phyloP scores from a whole-genome alignment of 2,329 filamentous ascomycete species.

The Remersonia thermophila region DNA sequence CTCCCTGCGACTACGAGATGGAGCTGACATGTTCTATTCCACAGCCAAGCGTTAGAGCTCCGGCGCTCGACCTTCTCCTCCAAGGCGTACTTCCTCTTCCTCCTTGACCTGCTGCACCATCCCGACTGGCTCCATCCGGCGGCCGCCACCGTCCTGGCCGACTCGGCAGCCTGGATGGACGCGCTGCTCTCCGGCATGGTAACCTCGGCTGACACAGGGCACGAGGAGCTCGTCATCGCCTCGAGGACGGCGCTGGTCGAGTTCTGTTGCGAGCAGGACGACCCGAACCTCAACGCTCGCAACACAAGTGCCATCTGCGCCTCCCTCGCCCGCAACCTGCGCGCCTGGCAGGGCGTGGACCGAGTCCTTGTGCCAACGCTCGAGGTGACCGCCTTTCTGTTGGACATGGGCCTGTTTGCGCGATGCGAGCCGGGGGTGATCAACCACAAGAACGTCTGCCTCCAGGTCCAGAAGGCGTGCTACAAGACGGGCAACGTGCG shows the following conservation, averaged over 20 bases:
- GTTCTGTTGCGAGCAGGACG: slow-evolving; percentile 36
- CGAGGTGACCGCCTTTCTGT: slow-evolving; percentile 64
- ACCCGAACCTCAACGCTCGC: too few relatives aligned
- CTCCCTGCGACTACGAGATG: too few relatives aligned
- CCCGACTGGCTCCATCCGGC: slow-evolving; percentile 24
- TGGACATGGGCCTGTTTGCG: slow-evolving; percentile 47
- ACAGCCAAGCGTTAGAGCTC: slow-evolving; percentile 20
- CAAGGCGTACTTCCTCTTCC: slow-evolving; percentile 41
- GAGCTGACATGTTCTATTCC: too few relatives aligned
- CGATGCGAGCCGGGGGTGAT: slow-evolving; percentile 15
- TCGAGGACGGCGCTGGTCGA: slow-evolving; percentile 52
- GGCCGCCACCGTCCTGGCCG: slow-evolving; percentile 23
- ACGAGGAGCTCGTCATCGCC: slow-evolving; percentile 60
- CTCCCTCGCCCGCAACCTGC: slow-evolving; percentile 43
- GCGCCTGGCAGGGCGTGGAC: slow-evolving; percentile 45
- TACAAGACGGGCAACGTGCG: slow-evolving; percentile 73
- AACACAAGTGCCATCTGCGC: slow-evolving; percentile 34
- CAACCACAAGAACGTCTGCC: slow-evolving; percentile 48
- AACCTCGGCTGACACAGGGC: slow-evolving; percentile 65
- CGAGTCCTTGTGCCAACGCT: slow-evolving; percentile 63
- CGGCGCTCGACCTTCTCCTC: slow-evolving; percentile 41
- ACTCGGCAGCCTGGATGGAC: slow-evolving; percentile 30
- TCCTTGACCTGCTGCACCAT: slow-evolving; percentile 36
- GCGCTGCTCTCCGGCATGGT: slow-evolving; percentile 54
- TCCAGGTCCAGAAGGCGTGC: slow-evolving; percentile 62